These are phyloP conservation scores for Colletotrichum lentis DNA, from an alignment of 2,329 filamentous ascomycete genomes.

Conservation along the genomic window DNA sequence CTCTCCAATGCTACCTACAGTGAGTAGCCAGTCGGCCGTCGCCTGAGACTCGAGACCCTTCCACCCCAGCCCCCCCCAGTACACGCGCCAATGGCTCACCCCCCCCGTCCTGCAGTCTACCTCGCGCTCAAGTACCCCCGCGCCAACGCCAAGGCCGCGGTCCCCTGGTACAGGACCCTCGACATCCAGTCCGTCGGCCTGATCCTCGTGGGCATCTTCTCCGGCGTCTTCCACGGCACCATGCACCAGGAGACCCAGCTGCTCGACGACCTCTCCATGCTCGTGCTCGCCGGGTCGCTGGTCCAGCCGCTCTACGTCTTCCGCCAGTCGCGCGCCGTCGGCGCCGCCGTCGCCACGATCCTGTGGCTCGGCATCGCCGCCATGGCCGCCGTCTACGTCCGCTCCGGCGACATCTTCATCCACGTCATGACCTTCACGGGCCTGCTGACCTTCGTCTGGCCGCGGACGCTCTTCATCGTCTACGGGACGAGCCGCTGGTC, in stretches of 20 bases:
- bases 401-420: slow-evolving; percentile 53
- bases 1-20: slow-evolving; percentile 51
- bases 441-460: slow-evolving; percentile 46
- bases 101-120: slow-evolving; percentile 47
- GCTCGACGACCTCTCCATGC: slow-evolving; percentile 67
- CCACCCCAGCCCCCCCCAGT: neutral
- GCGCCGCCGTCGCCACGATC: slow-evolving; percentile 46
- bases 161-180: slow-evolving; percentile 45
- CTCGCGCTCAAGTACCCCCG: slow-evolving; percentile 51
- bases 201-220: slow-evolving; percentile 53
- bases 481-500: slow-evolving; percentile 44
- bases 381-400: slow-evolving; percentile 55
- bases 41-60: neutral
- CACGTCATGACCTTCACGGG: slow-evolving; percentile 52
- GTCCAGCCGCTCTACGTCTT: slow-evolving; percentile 59
- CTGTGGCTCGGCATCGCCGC: slow-evolving; percentile 53
- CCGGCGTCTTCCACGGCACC: slow-evolving; percentile 56
- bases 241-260: slow-evolving; percentile 55
- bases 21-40: too few relatives aligned
- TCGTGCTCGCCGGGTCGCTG: slow-evolving; percentile 60
- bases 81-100: neutral
- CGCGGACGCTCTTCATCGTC: slow-evolving; percentile 49
- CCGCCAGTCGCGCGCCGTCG: slow-evolving; percentile 50
- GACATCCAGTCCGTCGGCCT: slow-evolving; percentile 55
- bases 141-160: slow-evolving; percentile 44